These are phyloP conservation scores for Didymella keratinophila DNA, from an alignment of 2,329 filamentous ascomycete species.

Conservation along the genomic window DNA sequence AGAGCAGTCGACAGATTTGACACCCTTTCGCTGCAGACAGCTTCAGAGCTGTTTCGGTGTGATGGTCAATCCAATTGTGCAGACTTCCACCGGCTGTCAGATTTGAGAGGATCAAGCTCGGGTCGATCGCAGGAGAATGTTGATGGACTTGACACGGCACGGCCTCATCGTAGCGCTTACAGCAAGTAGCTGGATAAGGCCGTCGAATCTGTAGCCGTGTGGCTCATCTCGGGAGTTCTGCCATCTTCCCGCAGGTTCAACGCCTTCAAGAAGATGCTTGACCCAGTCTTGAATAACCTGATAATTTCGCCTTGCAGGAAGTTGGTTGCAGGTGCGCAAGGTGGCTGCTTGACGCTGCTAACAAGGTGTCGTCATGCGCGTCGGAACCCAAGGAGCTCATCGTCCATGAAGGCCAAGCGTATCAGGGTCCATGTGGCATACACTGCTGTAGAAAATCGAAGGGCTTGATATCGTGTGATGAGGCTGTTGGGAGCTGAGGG, in stretches of 20 bases:
- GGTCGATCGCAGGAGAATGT: not conserved
- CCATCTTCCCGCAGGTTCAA: not conserved
- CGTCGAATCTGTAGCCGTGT: not conserved
- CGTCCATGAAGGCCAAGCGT: not conserved
- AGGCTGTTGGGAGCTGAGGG: not conserved
- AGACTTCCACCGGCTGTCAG: not conserved
- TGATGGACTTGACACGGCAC: not conserved
- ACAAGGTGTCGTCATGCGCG: not conserved
- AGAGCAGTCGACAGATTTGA: slow-evolving; percentile 6
- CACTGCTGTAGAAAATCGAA: not conserved
- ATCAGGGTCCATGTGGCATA: not conserved
- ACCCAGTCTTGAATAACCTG: not conserved
- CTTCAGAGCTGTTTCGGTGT: slow-evolving; percentile 1
- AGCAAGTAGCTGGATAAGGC: not conserved
- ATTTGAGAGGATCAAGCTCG: not conserved
- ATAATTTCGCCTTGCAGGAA: not conserved
- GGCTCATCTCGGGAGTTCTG: not conserved
- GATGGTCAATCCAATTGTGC: slow-evolving; percentile 1
- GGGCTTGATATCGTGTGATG: not conserved
- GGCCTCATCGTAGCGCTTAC: not conserved
- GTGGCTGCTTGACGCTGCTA: not conserved
- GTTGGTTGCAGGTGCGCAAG: not conserved
- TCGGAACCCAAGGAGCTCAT: not conserved
- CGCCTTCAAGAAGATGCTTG: not conserved
- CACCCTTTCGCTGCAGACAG: slow-evolving; percentile 5